Conservation (phyloP, 2,329 filamentous ascomycete genomes). For the Salinomyces thailandicus region DNA sequence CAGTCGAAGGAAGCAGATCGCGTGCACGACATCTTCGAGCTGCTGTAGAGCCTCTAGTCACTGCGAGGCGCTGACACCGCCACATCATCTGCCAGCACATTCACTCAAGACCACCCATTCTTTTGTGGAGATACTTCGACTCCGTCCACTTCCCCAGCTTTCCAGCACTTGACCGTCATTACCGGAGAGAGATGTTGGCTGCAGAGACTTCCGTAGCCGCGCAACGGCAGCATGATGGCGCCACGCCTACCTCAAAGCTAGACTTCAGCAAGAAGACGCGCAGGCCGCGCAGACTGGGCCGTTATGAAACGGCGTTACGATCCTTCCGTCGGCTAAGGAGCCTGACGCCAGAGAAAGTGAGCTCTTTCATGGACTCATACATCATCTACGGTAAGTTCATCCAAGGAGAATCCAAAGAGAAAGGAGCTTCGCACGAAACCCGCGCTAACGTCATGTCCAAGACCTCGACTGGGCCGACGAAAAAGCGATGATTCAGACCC, state of each 20-base stretch:
- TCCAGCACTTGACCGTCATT: no score
- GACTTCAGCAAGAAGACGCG: neutral
- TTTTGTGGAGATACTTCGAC: no score
- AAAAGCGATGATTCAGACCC: constrained; percentile 16
- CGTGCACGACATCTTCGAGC: no score
- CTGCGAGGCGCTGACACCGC: no score
- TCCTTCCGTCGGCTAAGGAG: constrained; percentile 17
- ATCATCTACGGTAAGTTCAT: constrained; percentile 15
- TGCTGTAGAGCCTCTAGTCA: no score
- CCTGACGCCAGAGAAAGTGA: constrained; percentile 18
- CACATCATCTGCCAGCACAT: no score
- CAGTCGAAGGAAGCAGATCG: no score
- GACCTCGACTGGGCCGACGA: constrained; percentile 22
- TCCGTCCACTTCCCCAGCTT: no score
- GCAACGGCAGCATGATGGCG: neutral
- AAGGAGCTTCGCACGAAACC: no score
- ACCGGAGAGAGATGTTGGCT: neutral
- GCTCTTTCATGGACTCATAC: constrained; percentile 22
- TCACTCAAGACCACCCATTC: no score
- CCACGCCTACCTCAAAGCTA: neutral
- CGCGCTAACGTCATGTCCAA: no score
- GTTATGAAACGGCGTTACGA: constrained; percentile 17
- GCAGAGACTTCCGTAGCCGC: neutral
- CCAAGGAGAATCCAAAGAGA: no score
- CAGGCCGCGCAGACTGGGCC: constrained; percentile 1